A percentile compares a stretch with the other conserved stretches of the same genome.
These are phyloP conservation scores for Aspergillus neoniger DNA, from an alignment of 2,329 filamentous ascomycete species.

Conservation along the genomic window DNA sequence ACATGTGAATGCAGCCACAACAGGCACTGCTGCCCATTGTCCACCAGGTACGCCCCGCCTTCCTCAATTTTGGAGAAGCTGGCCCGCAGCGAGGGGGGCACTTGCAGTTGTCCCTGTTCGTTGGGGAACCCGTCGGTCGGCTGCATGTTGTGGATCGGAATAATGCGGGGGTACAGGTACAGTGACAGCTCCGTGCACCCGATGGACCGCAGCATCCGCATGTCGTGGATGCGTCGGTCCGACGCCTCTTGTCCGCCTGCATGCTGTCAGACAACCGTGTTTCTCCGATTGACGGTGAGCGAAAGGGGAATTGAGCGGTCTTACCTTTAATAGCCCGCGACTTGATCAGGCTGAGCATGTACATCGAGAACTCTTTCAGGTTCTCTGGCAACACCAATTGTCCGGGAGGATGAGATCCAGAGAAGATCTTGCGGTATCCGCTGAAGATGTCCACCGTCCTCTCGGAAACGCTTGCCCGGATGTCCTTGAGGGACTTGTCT, in stretches of 20 bases:
- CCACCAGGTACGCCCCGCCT: conserved; percentile 89
- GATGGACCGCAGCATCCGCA: conserved; percentile 87
- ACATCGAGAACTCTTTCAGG: conserved; percentile 96
- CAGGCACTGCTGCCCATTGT: conserved; percentile 89
- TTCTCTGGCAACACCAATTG: conserved; percentile 95
- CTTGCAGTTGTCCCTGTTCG: conserved; percentile 79
- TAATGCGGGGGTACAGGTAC: conserved; percentile 93
- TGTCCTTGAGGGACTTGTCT: conserved; percentile 77
- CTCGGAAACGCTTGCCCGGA: conserved; percentile 79
- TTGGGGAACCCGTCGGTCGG: conserved; percentile 92
- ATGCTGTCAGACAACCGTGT: conserved; percentile 11
- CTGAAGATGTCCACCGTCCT: conserved; percentile 91
- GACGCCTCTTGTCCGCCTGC: conserved; percentile 80
- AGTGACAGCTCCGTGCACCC: conserved; percentile 81
- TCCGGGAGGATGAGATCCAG: conserved; percentile 80
- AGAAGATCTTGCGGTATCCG: conserved; percentile 89
- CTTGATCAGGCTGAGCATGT: conserved; percentile 86
- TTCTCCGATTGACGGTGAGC: neutral
- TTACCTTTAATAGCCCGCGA: conserved; percentile 82
- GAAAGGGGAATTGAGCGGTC: conserved; percentile 4
- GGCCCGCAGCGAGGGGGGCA: conserved; percentile 77
- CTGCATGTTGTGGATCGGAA: conserved; percentile 85
- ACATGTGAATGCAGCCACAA: conserved; percentile 92
- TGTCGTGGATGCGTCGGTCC: conserved; percentile 86
- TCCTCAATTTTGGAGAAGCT: conserved; percentile 88